Base-by-base conservation (phyloP, 306 rosid genomes). In the Cicer judaicum region DNA sequence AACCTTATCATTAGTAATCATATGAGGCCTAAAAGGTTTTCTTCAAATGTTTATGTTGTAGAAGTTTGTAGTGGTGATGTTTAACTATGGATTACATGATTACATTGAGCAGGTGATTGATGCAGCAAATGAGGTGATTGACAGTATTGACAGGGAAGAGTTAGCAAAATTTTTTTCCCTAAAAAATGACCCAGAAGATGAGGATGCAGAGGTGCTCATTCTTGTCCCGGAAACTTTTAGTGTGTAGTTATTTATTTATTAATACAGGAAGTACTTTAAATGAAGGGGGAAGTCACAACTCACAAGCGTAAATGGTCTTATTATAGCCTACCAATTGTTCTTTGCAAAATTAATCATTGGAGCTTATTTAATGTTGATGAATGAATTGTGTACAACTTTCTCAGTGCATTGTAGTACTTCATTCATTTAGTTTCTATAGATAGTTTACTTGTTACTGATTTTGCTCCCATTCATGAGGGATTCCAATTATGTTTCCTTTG, bases 181-280 rank as follows among this genome's bases (percentile, higher is more conserved):
- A 16, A 92, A 84, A 87, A 82, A 75, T 84, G 97, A 94, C 62
- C 88, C 95, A 0, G 98, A 94, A 68, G 97, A 91, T 49, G 98
- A 94, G 68, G 97, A 91, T 41, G 87, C 87, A 49, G 98, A 94
- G 93, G 98, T 94, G 41, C 47, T 64, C 18, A 69, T 46, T 49
- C 60, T 72, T 55, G 65, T 76, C 19, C 15, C 50, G 46, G 18
- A 43, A 29, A 29, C 36, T 29, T 29, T 29, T 70, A 41, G 39
- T 54, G 36, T 66, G 11, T 73, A 42, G 50, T 67, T 71, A 19
- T 52, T 29, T 29, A 29, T 29, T 29, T 29, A 29, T 29, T 29
- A 29, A 29, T 29, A 29, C 34, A 29, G 34, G 0, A 29, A 29
- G 34, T 29, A 29, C 34, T 29, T 29, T 29, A 29, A 29, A 29